A percentile compares a stretch with the other conserved stretches of the same genome.
These are phyloP conservation scores for Clavispora asparagi DNA, from an alignment of 805 yeast species.

Conservation along the genomic window DNA sequence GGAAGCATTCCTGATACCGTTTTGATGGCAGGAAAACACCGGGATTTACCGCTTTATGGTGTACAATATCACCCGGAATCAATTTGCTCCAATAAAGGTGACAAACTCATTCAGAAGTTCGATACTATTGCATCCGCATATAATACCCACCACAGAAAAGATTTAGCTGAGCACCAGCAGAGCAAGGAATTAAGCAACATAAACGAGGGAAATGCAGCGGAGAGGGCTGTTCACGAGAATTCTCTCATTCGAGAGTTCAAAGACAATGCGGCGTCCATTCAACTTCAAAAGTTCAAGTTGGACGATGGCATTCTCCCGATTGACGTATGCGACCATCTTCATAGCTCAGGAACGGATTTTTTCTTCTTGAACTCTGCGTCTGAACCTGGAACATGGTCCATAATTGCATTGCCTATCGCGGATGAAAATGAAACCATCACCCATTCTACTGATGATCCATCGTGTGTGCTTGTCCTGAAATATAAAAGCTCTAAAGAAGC, in stretches of 20 bases:
- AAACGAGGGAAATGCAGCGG: conserved; percentile 1
- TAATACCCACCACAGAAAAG: conserved; percentile 21
- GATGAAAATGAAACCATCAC: conserved; percentile 45
- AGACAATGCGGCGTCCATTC: not conserved
- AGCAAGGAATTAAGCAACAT: not conserved
- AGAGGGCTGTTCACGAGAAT: conserved; percentile 18
- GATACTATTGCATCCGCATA: conserved; percentile 41
- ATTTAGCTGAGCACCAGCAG: conserved; percentile 3
- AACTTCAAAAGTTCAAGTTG: conserved; percentile 5
- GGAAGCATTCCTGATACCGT: conserved; percentile 21
- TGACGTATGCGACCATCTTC: conserved; percentile 48
- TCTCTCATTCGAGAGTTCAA: conserved; percentile 11
- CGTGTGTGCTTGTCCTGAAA: conserved; percentile 19
- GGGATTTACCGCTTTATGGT: conserved; percentile 67
- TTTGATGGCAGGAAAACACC: conserved; percentile 78
- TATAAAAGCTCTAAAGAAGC: conserved; percentile 14
- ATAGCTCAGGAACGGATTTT: conserved; percentile 26
- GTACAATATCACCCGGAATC: conserved; percentile 98
- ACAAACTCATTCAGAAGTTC: conserved; percentile 55
- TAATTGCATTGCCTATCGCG: conserved; percentile 64
- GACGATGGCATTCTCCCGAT: conserved; percentile 24
- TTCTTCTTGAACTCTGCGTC: conserved; percentile 74
- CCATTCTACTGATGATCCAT: conserved; percentile 50
- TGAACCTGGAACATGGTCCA: conserved; percentile 81
- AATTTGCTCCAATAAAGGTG: conserved; percentile 72